Conservation (phyloP, 192 early-diverging fungal species). For the Backusella morwellensis region DNA sequence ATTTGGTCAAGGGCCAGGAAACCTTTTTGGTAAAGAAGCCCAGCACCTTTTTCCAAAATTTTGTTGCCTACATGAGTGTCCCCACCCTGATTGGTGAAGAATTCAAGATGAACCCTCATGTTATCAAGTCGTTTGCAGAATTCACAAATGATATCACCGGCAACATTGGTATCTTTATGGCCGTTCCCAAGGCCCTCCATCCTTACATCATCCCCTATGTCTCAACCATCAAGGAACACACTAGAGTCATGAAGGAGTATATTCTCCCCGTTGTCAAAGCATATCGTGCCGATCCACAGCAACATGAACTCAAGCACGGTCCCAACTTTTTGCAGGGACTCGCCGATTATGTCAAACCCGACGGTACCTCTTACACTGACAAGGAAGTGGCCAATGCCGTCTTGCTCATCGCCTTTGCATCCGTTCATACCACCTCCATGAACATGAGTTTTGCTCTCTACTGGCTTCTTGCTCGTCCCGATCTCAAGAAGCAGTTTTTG, state of each 20-base stretch:
- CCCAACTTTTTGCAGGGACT: slow-evolving; percentile 22
- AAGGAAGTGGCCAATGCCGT: slow-evolving; percentile 14
- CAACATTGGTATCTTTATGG: slow-evolving; percentile 17
- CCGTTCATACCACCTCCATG: slow-evolving; percentile 24
- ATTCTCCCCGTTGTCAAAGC: background rate
- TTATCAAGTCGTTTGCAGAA: slow-evolving; percentile 25
- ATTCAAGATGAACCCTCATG: slow-evolving; percentile 8
- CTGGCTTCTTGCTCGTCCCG: slow-evolving; percentile 27
- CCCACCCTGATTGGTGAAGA: slow-evolving; percentile 23
- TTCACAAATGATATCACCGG: slow-evolving; percentile 26
- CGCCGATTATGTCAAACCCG: slow-evolving; percentile 10
- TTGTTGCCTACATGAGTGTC: slow-evolving; percentile 32
- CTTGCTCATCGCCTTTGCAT: slow-evolving; percentile 26
- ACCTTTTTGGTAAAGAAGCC: background rate
- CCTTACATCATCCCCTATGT: slow-evolving; percentile 16
- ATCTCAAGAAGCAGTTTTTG: slow-evolving; percentile 1
- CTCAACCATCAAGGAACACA: slow-evolving; percentile 5
- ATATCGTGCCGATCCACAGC: background rate
- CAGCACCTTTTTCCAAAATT: slow-evolving; percentile 7
- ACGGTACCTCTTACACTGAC: slow-evolving; percentile 14
- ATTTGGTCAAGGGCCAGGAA: background rate
- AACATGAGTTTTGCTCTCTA: slow-evolving; percentile 9
- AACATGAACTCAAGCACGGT: background rate
- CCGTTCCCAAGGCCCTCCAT: slow-evolving; percentile 13
- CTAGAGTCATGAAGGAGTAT: slow-evolving; percentile 6